phyloP scores from a whole-genome alignment of 2,329 filamentous ascomycete genomes.

The Ophiocordyceps sinensis region DNA sequence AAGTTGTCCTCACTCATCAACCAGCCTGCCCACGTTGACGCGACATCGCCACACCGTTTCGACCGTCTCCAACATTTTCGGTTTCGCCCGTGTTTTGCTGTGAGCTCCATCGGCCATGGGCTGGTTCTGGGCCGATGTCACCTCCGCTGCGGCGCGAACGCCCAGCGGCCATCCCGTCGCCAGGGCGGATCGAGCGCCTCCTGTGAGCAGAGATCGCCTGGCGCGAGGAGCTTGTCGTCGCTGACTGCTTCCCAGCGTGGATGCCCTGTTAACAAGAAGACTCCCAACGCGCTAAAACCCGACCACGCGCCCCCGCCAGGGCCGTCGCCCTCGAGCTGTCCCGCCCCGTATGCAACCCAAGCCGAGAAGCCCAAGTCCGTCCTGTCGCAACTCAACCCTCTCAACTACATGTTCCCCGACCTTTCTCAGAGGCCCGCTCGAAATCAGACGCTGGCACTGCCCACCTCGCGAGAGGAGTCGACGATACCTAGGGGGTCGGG shows the following conservation, averaged over 20 bases:
- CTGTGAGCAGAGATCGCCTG: conserved; percentile 15
- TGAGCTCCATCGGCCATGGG: conserved; percentile 29
- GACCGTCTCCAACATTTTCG: background rate
- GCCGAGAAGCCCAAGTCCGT: conserved; percentile 25
- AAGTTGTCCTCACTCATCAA: background rate
- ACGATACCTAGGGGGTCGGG: conserved; percentile 81
- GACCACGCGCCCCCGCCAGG: conserved; percentile 10
- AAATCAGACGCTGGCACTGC: conserved; percentile 59
- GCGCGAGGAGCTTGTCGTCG: background rate
- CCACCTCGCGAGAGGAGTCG: conserved; percentile 67
- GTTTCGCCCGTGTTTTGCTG: background rate
- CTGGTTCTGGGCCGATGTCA: conserved; percentile 47
- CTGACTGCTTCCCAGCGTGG: conserved; percentile 24
- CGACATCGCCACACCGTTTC: background rate
- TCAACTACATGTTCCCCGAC: conserved; percentile 92
- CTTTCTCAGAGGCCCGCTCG: conserved; percentile 67
- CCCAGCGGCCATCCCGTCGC: conserved; percentile 14
- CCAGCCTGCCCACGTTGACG: background rate
- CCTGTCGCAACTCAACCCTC: conserved; percentile 44
- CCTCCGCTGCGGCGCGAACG: conserved; percentile 19
- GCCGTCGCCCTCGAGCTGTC: conserved; percentile 24
- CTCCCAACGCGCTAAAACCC: conserved; percentile 30
- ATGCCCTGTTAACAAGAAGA: conserved; percentile 45
- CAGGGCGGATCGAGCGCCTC: conserved; percentile 3
- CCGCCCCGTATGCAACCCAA: conserved; percentile 27